A percentile compares a stretch with the other conserved stretches of the same genome.
Conservation (phyloP, 371 early-diverging fungal species). For the Mortierella sp. region DNA sequence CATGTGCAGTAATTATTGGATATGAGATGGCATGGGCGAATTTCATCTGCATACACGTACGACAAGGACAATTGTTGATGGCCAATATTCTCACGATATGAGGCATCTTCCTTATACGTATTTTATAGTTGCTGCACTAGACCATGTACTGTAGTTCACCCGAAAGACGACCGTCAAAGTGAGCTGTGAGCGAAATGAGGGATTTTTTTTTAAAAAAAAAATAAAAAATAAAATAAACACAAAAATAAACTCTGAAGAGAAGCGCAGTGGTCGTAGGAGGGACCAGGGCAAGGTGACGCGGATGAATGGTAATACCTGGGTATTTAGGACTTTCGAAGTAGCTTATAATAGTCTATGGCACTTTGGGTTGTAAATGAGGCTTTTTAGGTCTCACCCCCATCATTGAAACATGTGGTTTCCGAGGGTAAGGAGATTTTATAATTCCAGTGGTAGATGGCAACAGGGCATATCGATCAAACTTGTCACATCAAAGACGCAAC, state of each 20-base stretch:
- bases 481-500: no score
- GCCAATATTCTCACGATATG: constrained; percentile 2
- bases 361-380: neutral
- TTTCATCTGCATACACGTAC: neutral
- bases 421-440: no score
- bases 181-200: constrained; percentile 16
- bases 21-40: neutral
- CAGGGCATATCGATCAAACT: no score
- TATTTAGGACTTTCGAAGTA: neutral
- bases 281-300: neutral
- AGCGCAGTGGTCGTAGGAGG: neutral
- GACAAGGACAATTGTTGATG: no score
- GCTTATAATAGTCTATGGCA: neutral
- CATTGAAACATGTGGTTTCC: neutral
- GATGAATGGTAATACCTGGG: neutral
- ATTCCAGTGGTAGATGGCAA: neutral
- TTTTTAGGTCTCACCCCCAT: neutral
- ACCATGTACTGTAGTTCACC: constrained; percentile 1
- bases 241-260: neutral
- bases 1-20: no score
- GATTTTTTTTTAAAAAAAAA: constrained; percentile 13
- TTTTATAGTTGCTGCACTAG: neutral
- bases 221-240: neutral
- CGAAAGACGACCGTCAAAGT: neutral
- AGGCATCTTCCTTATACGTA: no score